Conservation (phyloP, 2,329 filamentous ascomycete genomes). For the Scopulariopsis brevicaulis region DNA sequence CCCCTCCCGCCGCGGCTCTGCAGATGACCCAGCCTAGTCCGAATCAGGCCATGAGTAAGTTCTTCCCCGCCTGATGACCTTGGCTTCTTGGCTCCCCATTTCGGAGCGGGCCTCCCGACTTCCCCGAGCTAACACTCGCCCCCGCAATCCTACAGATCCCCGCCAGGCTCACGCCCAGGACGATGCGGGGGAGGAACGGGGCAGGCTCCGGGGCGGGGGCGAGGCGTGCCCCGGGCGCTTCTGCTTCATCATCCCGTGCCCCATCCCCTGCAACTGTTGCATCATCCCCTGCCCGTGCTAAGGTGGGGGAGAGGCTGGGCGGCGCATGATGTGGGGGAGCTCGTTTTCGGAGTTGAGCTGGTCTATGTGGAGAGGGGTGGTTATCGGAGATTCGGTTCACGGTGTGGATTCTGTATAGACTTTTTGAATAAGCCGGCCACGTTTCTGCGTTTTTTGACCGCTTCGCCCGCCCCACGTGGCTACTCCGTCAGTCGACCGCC, state of each 20-base stretch:
- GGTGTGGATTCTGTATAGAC: too few relatives aligned
- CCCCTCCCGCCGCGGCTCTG: not conserved
- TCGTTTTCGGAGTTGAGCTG: not conserved
- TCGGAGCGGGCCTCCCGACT: not conserved
- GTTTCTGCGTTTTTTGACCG: too few relatives aligned
- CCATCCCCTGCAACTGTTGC: conserved; percentile 22
- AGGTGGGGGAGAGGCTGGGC: not conserved
- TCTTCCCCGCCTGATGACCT: not conserved
- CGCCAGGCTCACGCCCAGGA: not conserved
- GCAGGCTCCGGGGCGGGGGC: conserved; percentile 6
- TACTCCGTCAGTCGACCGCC: too few relatives aligned
- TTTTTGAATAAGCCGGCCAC: too few relatives aligned
- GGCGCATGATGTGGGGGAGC: not conserved
- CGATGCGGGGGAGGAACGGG: not conserved
- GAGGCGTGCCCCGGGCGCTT: conserved; percentile 20
- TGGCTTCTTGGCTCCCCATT: too few relatives aligned
- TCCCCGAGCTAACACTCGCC: not conserved
- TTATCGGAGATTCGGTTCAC: too few relatives aligned
- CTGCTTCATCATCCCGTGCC: conserved; percentile 25
- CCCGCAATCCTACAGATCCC: not conserved
- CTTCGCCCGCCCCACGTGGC: too few relatives aligned
- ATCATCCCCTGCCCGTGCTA: conserved; percentile 11
- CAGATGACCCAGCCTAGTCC: not conserved
- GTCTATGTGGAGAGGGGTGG: too few relatives aligned
- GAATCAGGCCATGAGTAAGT: not conserved